These are phyloP conservation scores for Conringia planisiliqua DNA, from an alignment of 345 rosid species.

Conservation along the genomic window DNA sequence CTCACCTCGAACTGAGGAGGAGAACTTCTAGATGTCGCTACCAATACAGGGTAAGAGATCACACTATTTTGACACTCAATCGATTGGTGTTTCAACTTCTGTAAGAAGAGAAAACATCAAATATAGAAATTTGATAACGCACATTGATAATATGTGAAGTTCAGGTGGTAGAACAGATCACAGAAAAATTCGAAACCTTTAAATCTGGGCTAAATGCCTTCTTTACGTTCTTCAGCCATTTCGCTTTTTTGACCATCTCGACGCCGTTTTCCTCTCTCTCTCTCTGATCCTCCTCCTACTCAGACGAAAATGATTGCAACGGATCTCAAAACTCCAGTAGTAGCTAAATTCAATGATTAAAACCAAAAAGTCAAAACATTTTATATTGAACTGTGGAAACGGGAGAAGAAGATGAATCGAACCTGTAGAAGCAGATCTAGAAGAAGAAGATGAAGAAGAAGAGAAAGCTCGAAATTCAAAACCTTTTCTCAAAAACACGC, in stretches of 20 bases:
- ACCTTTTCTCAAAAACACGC: background rate
- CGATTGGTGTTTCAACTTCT: slow-evolving; percentile 30
- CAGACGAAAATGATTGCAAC: background rate
- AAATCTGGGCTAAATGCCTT: slow-evolving; percentile 75
- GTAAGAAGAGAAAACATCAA: background rate
- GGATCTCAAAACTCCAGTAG: background rate
- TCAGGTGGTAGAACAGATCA: background rate
- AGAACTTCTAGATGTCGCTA: slow-evolving; percentile 32
- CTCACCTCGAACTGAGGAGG: slow-evolving; percentile 53
- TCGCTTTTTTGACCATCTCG: slow-evolving; percentile 84
- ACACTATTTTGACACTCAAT: slow-evolving; percentile 34
- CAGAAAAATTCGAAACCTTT: slow-evolving; percentile 3
- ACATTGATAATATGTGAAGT: background rate
- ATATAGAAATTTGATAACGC: background rate
- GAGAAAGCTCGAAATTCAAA: background rate
- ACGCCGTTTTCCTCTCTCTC: slow-evolving; percentile 10
- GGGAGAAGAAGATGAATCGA: slow-evolving; percentile 3
- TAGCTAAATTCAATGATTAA: background rate
- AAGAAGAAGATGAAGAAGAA: background rate
- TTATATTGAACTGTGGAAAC: background rate
- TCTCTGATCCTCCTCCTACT: slow-evolving; percentile 26
- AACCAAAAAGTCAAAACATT: background rate
- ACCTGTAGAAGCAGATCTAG: slow-evolving; percentile 14
- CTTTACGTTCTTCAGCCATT: slow-evolving; percentile 86
- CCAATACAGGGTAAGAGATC: slow-evolving; percentile 44